Evolutionary conservation across 148 eudicot species (phyloP), one percentile per base, ranked within the genome.

Genomic region (Chenopodium formosanum): DNA sequence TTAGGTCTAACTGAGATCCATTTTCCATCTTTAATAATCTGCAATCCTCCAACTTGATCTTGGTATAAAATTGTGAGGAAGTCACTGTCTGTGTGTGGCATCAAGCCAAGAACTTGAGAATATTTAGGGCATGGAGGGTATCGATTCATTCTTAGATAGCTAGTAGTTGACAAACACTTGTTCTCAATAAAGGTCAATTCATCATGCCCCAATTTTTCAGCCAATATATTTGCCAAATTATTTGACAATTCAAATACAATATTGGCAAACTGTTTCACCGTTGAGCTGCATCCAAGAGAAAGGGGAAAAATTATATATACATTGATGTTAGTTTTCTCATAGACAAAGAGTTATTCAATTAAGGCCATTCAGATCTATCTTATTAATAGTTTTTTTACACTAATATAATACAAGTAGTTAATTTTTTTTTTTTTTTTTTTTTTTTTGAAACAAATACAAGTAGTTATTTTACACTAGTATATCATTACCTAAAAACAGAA

Each of bases 51-150:
- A 52, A 95, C 87, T 37, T 91, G 84, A 82, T 95, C 99, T 87
- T 93, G 97, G 34, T 92, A 85, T 53, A 95, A 72, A 63, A 93
- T 89, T 0, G 99, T 95, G 83, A 95, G 96, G 87, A 92, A 95
- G 66, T 90, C 93, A 78, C 97, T 95, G 52, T 95, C 99, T 1
- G 97, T 92, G 81, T 95, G 99, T 9, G 94, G 91, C 91, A 91
- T 88, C 13, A 94, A 78, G 2, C 99, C 99, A 25, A 86, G 85
- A 10, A 94, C 67, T 4, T 89, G 84, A 0, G 87, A 73, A 75
- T 87, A 85, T 20, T 87, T 77, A 32, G 97, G 97, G 62, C 99
- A 95, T 3, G 91, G 86, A 0, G 94, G 99, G 81, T 95, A 95
- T 75, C 96, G 81, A 85, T 93, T 95, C 96, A 95, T 86, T 63